These are phyloP conservation scores for Suhomyces tanzawaensis DNA, from an alignment of 805 yeast genomes.

Conservation along the genomic window DNA sequence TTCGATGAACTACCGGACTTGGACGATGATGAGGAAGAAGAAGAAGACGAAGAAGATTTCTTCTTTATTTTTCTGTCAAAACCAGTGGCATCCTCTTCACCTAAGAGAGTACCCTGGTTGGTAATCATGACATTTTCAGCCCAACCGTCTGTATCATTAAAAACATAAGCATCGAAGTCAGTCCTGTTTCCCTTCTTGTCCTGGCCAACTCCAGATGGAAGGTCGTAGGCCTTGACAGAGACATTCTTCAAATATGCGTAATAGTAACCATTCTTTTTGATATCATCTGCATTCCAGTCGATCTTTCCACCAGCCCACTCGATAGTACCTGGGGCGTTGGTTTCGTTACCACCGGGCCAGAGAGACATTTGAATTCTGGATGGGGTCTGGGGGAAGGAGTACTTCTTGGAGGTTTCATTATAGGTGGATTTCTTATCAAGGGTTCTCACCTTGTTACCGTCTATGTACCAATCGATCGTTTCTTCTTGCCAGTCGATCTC, in stretches of 20 bases:
- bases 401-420: slow-evolving; percentile 57
- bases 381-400: slow-evolving; percentile 71
- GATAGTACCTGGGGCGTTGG: slow-evolving; percentile 59
- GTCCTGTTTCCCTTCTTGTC: slow-evolving; percentile 50
- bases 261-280: slow-evolving; percentile 73
- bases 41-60: slow-evolving; percentile 12
- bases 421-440: slow-evolving; percentile 58
- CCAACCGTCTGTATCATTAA: slow-evolving; percentile 44
- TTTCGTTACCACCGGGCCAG: slow-evolving; percentile 72
- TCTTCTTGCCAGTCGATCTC: slow-evolving; percentile 83
- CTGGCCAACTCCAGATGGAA: slow-evolving; percentile 53
- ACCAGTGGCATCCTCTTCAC: slow-evolving; percentile 62
- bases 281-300: slow-evolving; percentile 78
- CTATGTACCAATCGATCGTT: slow-evolving; percentile 64
- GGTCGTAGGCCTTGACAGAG: slow-evolving; percentile 65
- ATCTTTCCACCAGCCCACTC: slow-evolving; percentile 89
- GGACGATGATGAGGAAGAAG: slow-evolving; percentile 7
- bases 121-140: slow-evolving; percentile 50
- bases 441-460: slow-evolving; percentile 67
- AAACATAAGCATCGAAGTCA: slow-evolving; percentile 47
- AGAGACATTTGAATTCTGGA: slow-evolving; percentile 67
- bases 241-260: slow-evolving; percentile 63
- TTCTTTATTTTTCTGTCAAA: slow-evolving; percentile 45
- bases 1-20: slow-evolving; percentile 9
- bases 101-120: slow-evolving; percentile 59